Evolutionary conservation across 2,329 filamentous ascomycete species (phyloP).

Genomic region (Hortaea werneckii): DNA sequence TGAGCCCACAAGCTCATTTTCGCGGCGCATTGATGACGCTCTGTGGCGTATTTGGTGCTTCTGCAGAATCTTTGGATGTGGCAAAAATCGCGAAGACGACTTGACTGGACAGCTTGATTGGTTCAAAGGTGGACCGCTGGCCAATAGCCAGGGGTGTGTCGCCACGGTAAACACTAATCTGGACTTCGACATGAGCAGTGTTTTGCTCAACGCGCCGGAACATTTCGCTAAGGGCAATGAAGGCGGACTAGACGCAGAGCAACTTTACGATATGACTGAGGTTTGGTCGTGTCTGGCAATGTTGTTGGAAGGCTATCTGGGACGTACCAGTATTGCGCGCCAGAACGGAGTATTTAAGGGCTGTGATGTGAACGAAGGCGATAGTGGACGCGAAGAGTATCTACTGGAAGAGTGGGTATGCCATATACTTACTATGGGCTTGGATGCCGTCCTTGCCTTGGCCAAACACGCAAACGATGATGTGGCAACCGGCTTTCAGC

Average conservation of each 20-base stretch:
- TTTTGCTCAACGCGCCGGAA: conserved; percentile 46
- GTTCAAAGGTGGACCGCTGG: conserved; percentile 47
- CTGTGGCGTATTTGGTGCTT: conserved; percentile 59
- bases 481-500: conserved; percentile 38
- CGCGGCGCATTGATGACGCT: conserved; percentile 48
- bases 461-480: conserved; percentile 29
- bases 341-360: conserved; percentile 46
- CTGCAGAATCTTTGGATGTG: conserved; percentile 51
- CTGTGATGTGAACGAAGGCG: conserved; percentile 34
- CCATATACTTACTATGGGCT: conserved; percentile 50
- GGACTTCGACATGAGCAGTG: conserved; percentile 41
- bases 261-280: conserved; percentile 56
- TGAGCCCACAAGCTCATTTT: conserved; percentile 33
- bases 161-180: conserved; percentile 38
- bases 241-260: conserved; percentile 42
- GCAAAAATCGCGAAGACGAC: conserved; percentile 49
- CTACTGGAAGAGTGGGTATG: conserved; percentile 53
- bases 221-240: conserved; percentile 50
- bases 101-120: conserved; percentile 52
- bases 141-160: conserved; percentile 36
- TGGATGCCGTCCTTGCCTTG: conserved; percentile 45
- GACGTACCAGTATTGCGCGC: conserved; percentile 44
- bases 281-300: conserved; percentile 52
- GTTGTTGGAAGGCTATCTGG: conserved; percentile 46
- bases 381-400: conserved; percentile 42